Percentiles rank a stretch among this genome's conserved stretches.
These are phyloP conservation scores for Verticillium nubilum DNA, from an alignment of 2,329 filamentous ascomycete species.

Conservation along the genomic window DNA sequence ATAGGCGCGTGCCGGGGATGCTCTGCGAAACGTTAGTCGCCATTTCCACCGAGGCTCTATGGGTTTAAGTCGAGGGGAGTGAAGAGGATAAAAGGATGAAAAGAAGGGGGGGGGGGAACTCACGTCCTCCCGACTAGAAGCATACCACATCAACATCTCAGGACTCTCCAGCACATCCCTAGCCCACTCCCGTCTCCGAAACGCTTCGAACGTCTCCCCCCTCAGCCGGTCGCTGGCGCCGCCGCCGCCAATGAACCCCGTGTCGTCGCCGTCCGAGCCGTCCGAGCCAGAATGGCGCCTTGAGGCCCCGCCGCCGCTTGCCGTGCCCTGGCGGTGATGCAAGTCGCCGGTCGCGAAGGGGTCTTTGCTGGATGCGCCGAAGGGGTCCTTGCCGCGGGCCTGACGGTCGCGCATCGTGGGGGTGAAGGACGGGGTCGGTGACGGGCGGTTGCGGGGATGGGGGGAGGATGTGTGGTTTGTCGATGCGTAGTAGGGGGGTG, in stretches of 20 bases:
- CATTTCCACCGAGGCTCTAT: too few relatives aligned
- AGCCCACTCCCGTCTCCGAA: constrained; percentile 43
- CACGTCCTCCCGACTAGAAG: constrained; percentile 49
- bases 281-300: neutral
- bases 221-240: neutral
- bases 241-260: neutral
- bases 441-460: constrained; percentile 15
- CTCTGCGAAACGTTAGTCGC: constrained; percentile 40
- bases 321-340: neutral
- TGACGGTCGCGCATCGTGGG: constrained; percentile 51
- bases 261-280: neutral
- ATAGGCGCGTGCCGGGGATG: constrained; percentile 48
- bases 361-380: constrained; percentile 25
- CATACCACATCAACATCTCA: constrained; percentile 55
- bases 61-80: too few relatives aligned
- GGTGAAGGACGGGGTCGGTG: constrained; percentile 29
- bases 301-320: neutral
- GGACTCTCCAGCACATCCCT: constrained; percentile 49
- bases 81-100: neutral
- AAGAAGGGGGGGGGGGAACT: constrained; percentile 17
- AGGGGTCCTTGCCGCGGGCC: constrained; percentile 53
- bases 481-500: neutral
- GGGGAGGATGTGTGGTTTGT: constrained; percentile 18
- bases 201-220: constrained; percentile 33
- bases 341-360: constrained; percentile 1